phyloP scores from a whole-genome alignment of 108 stramenopile species.

The Stephanodiscus triporus region DNA sequence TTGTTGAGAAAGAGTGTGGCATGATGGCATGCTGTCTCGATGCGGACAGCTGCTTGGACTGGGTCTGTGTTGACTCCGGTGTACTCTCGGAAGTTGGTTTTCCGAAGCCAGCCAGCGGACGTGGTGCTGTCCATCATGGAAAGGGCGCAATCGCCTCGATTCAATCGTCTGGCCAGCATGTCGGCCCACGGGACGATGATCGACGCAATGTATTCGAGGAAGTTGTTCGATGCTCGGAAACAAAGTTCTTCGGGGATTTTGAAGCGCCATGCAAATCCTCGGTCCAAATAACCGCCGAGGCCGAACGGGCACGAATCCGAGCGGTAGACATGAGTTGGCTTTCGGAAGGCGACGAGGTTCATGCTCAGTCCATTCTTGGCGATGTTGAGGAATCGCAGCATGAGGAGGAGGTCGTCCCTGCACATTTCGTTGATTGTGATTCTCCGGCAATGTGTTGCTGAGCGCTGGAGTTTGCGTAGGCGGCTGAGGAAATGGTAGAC shows the following conservation, averaged over 20 bases:
- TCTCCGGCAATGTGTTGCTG: background rate
- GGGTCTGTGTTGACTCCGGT: slow-evolving; percentile 1
- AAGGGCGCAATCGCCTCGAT: slow-evolving; percentile 7
- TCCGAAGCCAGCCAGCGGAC: background rate
- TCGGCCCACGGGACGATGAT: slow-evolving; percentile 18
- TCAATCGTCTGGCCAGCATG: background rate
- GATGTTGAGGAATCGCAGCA: slow-evolving; percentile 5
- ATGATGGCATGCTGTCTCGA: background rate
- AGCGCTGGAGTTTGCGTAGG: too few species aligned
- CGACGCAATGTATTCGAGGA: slow-evolving; percentile 22
- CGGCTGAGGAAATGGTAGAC: too few species aligned
- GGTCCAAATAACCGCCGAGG: too few species aligned
- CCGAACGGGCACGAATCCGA: too few species aligned
- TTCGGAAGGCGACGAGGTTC: too few species aligned
- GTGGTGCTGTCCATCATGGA: slow-evolving; percentile 1
- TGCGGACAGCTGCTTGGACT: background rate
- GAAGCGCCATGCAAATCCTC: slow-evolving; percentile 11
- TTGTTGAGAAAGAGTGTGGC: background rate
- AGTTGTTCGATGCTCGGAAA: slow-evolving; percentile 24
- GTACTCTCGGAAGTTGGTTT: slow-evolving; percentile 11
- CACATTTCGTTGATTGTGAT: too few species aligned
- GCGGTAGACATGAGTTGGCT: too few species aligned
- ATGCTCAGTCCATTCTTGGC: too few species aligned
- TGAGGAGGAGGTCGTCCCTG: slow-evolving; percentile 5
- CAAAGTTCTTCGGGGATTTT: background rate